Conservation (phyloP, 345 rosid species). For the Acer negundo region DNA sequence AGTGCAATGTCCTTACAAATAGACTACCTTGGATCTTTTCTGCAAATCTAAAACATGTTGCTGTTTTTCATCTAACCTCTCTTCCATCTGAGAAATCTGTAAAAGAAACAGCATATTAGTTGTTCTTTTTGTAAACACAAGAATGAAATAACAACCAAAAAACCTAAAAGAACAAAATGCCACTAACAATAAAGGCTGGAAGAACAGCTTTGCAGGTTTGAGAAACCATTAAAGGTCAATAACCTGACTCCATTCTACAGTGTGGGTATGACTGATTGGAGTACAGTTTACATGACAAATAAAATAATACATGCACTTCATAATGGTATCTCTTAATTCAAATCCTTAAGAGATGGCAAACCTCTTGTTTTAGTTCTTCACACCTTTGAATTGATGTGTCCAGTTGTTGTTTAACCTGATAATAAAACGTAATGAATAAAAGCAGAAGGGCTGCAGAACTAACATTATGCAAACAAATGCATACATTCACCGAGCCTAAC, state of each 20-base stretch:
- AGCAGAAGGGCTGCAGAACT: background rate
- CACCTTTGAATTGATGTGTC: conserved; percentile 49
- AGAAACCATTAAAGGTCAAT: background rate
- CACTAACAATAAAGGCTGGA: conserved; percentile 1
- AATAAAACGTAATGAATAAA: conserved; percentile 12
- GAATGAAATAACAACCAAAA: background rate
- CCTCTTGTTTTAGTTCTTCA: conserved; percentile 66
- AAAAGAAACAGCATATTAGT: conserved; percentile 18
- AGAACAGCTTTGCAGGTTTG: background rate
- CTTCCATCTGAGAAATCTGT: conserved; percentile 63
- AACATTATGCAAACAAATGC: background rate
- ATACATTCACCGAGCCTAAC: background rate
- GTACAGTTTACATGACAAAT: background rate
- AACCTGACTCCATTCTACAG: background rate
- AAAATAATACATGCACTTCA: background rate
- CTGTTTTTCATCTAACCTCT: conserved; percentile 49
- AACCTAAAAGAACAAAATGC: background rate
- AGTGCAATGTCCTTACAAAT: background rate
- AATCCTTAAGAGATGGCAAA: conserved; percentile 25
- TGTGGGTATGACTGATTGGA: background rate
- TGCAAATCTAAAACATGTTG: conserved; percentile 52
- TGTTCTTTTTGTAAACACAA: background rate
- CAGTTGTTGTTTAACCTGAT: conserved; percentile 61
- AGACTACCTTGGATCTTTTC: conserved; percentile 62
- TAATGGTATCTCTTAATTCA: background rate